Percentiles rank a stretch among this genome's conserved stretches.
Conservation (phyloP, 2,329 filamentous ascomycete genomes). For the Fusarium ambrosium region DNA sequence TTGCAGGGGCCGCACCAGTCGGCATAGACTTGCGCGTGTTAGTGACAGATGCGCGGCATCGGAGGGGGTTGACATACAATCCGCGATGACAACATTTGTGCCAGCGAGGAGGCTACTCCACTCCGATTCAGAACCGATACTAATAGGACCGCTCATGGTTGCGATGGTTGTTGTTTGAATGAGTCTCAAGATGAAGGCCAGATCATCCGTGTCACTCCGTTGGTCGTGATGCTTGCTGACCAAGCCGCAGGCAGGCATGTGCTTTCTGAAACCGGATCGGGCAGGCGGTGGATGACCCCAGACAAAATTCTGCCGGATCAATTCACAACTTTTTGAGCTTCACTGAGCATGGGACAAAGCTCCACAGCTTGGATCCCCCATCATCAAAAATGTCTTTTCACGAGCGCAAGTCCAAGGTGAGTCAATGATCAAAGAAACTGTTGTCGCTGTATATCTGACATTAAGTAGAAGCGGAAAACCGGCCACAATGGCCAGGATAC, state of each 20-base stretch:
- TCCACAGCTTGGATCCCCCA: neutral
- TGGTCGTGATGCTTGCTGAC: constrained; percentile 37
- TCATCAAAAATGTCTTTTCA: constrained; percentile 49
- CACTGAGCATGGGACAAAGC: constrained; percentile 14
- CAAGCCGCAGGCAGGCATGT: constrained; percentile 27
- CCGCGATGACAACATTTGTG: constrained; percentile 85
- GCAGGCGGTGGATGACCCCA: constrained; percentile 41
- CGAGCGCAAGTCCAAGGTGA: constrained; percentile 52
- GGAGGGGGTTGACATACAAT: constrained; percentile 74
- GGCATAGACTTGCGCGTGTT: constrained; percentile 81
- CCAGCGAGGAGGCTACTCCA: constrained; percentile 80
- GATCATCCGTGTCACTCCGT: constrained; percentile 34
- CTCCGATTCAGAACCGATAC: constrained; percentile 75
- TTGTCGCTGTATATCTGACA: neutral
- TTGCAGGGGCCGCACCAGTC: constrained; percentile 97
- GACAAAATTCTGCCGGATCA: constrained; percentile 48
- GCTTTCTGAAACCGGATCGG: constrained; percentile 4
- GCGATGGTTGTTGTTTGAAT: constrained; percentile 24
- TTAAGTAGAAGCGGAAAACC: constrained; percentile 64
- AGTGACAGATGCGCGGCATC: constrained; percentile 32
- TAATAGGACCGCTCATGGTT: constrained; percentile 63
- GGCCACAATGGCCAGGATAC: constrained; percentile 54
- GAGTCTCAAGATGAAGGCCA: constrained; percentile 33
- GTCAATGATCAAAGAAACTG: neutral
- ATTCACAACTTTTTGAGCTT: constrained; percentile 40